Evolutionary conservation across 2,329 filamentous ascomycete genomes (phyloP).

Genomic region (Colletotrichum magnum): DNA sequence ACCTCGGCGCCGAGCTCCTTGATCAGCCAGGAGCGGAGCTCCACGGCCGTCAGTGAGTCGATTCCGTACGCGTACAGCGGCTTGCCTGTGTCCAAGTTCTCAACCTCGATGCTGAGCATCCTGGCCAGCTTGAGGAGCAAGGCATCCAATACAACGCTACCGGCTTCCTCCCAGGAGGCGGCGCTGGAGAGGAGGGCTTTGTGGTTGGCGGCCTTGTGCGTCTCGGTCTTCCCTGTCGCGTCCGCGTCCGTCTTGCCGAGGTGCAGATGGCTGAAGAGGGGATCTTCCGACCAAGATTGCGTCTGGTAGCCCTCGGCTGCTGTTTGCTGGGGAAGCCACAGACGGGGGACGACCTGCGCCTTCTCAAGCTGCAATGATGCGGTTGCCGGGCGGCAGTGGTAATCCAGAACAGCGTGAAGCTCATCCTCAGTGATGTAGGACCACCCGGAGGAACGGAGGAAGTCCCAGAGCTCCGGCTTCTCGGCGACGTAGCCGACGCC

Average conservation of each 20-base stretch:
- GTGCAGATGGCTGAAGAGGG: constrained; percentile 44
- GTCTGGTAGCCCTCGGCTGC: constrained; percentile 42
- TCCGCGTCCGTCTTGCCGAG: background rate
- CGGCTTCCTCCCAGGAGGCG: constrained; percentile 43
- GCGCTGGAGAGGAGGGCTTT: constrained; percentile 42
- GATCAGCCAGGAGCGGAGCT: constrained; percentile 62
- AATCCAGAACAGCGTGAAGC: constrained; percentile 45
- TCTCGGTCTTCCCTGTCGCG: background rate
- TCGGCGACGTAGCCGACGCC: constrained; percentile 66
- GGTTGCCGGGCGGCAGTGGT: constrained; percentile 42
- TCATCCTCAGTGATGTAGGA: constrained; percentile 43
- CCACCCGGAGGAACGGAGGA: constrained; percentile 44
- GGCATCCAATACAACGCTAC: constrained; percentile 44
- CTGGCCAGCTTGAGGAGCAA: constrained; percentile 45
- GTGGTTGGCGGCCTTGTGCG: constrained; percentile 38
- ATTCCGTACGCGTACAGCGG: constrained; percentile 45
- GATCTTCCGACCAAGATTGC: constrained; percentile 44
- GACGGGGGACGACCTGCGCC: constrained; percentile 45
- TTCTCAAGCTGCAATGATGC: background rate
- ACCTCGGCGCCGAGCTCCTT: constrained; percentile 60
- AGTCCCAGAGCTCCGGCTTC: constrained; percentile 50
- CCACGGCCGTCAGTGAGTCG: constrained; percentile 47
- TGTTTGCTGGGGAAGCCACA: constrained; percentile 45
- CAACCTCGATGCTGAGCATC: constrained; percentile 39
- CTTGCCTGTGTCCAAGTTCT: constrained; percentile 43